phyloP scores from a whole-genome alignment of 2,329 filamentous ascomycete species.

The Juglanconis juglandina region DNA sequence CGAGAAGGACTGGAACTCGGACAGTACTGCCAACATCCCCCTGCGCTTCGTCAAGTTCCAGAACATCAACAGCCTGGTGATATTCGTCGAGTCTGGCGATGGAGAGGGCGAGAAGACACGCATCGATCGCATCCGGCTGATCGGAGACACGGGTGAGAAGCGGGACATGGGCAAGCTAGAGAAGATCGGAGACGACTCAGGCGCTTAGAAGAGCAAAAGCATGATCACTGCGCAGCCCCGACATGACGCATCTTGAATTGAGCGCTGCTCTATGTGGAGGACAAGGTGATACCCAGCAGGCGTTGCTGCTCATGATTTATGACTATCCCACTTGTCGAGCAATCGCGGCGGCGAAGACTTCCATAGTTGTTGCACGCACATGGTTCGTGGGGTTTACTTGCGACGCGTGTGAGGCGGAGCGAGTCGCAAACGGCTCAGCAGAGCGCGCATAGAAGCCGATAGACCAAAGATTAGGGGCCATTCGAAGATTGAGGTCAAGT shows the following conservation, averaged over 20 bases:
- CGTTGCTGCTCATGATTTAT: neutral
- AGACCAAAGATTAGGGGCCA: neutral
- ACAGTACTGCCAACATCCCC: slow-evolving; percentile 68
- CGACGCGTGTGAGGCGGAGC: neutral
- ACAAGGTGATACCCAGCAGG: neutral
- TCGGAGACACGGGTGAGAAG: slow-evolving; percentile 90
- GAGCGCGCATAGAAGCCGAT: slow-evolving; percentile 1
- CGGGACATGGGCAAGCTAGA: slow-evolving; percentile 90
- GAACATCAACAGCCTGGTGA: slow-evolving; percentile 78
- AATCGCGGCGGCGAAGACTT: neutral
- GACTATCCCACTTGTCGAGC: neutral
- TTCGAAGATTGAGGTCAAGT: neutral
- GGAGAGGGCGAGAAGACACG: slow-evolving; percentile 81
- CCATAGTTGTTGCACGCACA: neutral
- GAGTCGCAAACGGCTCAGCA: neutral
- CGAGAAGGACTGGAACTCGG: slow-evolving; percentile 75
- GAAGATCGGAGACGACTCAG: slow-evolving; percentile 79
- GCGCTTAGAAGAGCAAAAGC: slow-evolving; percentile 43
- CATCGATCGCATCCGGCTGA: slow-evolving; percentile 72
- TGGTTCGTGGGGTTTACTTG: neutral
- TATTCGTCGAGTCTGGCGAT: slow-evolving; percentile 87
- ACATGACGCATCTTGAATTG: neutral
- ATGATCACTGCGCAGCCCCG: neutral
- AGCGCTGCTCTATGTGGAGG: neutral
- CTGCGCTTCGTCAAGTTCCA: slow-evolving; percentile 97